Base-by-base conservation (phyloP, 768 basidiomycete species). In the Phaeolepiota aurea region DNA sequence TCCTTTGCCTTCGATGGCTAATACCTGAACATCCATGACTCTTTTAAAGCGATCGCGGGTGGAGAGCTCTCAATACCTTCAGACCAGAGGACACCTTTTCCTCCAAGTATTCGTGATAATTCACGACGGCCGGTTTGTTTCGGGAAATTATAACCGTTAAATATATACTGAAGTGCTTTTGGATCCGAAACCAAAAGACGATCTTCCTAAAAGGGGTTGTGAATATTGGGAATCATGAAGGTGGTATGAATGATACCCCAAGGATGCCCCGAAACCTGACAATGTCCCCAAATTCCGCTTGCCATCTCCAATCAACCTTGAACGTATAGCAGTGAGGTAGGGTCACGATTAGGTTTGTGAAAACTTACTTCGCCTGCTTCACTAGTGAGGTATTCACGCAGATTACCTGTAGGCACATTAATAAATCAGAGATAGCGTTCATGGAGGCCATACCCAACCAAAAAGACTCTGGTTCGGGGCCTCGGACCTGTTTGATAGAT, bases 121-220 rank as follows among this genome's bases (percentile, higher is more conserved):
- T 63, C 63, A n/a, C 56, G 50, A 22, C 65, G 59, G 41, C 63
- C 64, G 5, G 57, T 48, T 35, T 57, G 63, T 42, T 72, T 75
- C 18, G 49, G 52, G 43, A 65, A 76, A 18, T 56, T 55, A 42
- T 75, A 70, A 2, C 59, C 66, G 41, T 77, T 72, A 39, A 69
- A 67, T 19, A 77, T 71, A 47, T 77, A 70, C 46, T 76, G 72
- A n/a, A 79, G 56, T 3, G 76, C 74, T 52, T 76, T 76, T 1
- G 73, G 75, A 43, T 79, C 77, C 20, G 73, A 68, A 40, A 76
- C 64, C 36, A 73, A 54, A 22, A 79, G 55, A 14, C 71, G 66
- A 49, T 76, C 71, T 46, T 74, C 68, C 76, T 77, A 49, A 37
- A 39, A 33, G 32, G 42, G 31, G 4, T 22, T 20, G 44, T 10